These are phyloP conservation scores for Neurospora sp. DNA, from an alignment of 495 filamentous ascomycete genomes.

Conservation along the genomic window DNA sequence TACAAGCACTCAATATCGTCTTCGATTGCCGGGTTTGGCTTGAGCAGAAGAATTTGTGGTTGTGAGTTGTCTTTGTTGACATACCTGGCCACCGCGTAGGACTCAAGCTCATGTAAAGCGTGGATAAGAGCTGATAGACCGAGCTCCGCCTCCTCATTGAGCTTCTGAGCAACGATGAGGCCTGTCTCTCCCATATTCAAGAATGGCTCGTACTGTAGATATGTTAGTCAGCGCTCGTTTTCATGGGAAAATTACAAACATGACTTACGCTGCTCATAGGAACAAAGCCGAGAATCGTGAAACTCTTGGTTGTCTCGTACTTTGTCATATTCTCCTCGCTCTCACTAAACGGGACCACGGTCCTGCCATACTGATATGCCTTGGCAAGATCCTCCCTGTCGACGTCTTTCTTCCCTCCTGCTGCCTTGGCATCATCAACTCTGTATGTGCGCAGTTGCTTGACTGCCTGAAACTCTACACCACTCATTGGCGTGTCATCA, in stretches of 20 bases:
- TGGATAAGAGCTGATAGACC: slow-evolving; percentile 86
- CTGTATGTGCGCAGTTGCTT: slow-evolving; percentile 68
- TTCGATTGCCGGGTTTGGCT: slow-evolving; percentile 69
- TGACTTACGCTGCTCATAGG: slow-evolving; percentile 54
- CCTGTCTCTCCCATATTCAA: slow-evolving; percentile 71
- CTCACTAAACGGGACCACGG: slow-evolving; percentile 78
- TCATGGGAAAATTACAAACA: background rate
- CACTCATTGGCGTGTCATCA: slow-evolving; percentile 34
- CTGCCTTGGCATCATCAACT: slow-evolving; percentile 59
- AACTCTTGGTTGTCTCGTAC: slow-evolving; percentile 59
- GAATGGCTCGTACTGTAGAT: slow-evolving; percentile 65
- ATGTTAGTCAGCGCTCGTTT: slow-evolving; percentile 2
- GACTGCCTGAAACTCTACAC: slow-evolving; percentile 49
- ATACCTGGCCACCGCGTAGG: slow-evolving; percentile 78
- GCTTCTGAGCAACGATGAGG: slow-evolving; percentile 60
- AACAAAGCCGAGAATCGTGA: slow-evolving; percentile 84
- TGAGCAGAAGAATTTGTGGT: slow-evolving; percentile 71
- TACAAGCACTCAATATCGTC: slow-evolving; percentile 77
- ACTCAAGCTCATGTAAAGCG: slow-evolving; percentile 74
- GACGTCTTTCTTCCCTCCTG: slow-evolving; percentile 77
- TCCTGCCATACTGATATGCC: slow-evolving; percentile 89
- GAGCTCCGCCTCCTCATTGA: slow-evolving; percentile 64
- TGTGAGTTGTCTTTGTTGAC: slow-evolving; percentile 71
- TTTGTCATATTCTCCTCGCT: slow-evolving; percentile 74
- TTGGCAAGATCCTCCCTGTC: slow-evolving; percentile 76